These are phyloP conservation scores for Rehmannia glutinosa DNA, from an alignment of 257 asterid species.

Conservation along the genomic window DNA sequence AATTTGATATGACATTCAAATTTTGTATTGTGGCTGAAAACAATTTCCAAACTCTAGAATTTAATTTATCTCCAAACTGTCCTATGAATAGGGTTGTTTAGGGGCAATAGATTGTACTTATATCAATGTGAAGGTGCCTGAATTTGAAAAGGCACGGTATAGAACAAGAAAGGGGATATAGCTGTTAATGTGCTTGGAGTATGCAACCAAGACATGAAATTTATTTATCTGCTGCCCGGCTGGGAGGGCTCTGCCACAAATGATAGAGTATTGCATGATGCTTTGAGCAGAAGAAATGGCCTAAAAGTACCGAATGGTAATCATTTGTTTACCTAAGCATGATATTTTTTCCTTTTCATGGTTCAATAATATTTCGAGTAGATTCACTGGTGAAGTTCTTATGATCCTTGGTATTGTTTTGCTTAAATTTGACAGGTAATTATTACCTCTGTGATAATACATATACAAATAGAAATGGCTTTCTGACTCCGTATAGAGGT, in stretches of 20 bases:
- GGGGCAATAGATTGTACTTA: conserved; percentile 22
- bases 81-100: conserved; percentile 17
- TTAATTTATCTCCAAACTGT: neutral
- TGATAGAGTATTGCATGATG: conserved; percentile 14
- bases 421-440: conserved; percentile 13
- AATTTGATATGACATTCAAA: no score
- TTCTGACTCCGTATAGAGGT: conserved; percentile 18
- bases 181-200: conserved; percentile 22
- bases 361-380: neutral
- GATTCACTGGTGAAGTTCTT: no score
- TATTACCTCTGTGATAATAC: conserved; percentile 22
- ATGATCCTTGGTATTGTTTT: neutral
- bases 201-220: conserved; percentile 22
- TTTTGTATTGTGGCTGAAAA: neutral
- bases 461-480: conserved; percentile 10
- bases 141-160: conserved; percentile 17
- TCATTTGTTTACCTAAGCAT: neutral
- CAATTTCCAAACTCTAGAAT: neutral
- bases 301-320: conserved; percentile 25
- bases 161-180: conserved; percentile 24
- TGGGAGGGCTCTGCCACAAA: conserved; percentile 27
- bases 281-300: conserved; percentile 8
- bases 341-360: neutral
- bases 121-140: conserved; percentile 24
- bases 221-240: conserved; percentile 23